These are phyloP conservation scores for Senna tora DNA, from an alignment of 306 rosid species.

Conservation along the genomic window DNA sequence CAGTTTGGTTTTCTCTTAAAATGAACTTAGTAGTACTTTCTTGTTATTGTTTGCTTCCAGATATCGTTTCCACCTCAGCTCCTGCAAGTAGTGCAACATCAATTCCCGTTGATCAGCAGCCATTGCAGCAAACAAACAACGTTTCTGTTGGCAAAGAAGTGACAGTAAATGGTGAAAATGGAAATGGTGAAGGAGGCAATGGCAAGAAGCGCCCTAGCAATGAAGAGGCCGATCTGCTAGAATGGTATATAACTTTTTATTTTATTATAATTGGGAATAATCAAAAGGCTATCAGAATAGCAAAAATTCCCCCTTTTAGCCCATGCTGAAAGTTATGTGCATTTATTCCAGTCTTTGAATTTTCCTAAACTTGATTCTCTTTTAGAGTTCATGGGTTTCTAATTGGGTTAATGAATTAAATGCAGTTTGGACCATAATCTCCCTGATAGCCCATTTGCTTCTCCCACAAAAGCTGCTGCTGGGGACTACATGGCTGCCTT, in stretches of 20 bases:
- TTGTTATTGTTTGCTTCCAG: constrained; percentile 43
- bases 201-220: constrained; percentile 58
- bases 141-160: constrained; percentile 48
- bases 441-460: constrained; percentile 96
- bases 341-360: constrained; percentile 36
- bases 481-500: constrained; percentile 55
- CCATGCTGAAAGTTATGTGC: constrained; percentile 42
- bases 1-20: constrained; percentile 1
- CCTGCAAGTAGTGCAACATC: constrained; percentile 39
- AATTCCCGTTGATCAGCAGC: constrained; percentile 45
- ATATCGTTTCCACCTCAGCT: constrained; percentile 47
- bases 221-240: constrained; percentile 64
- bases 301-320: constrained; percentile 40
- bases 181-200: constrained; percentile 42
- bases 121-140: constrained; percentile 27
- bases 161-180: constrained; percentile 42
- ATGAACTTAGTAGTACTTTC: neutral
- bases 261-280: constrained; percentile 34
- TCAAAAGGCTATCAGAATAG: constrained; percentile 40
- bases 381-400: constrained; percentile 17
- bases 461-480: constrained; percentile 74
- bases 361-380: constrained; percentile 27
- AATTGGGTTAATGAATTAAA: constrained; percentile 39
- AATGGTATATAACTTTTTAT: constrained; percentile 54
- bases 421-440: constrained; percentile 97